Evolutionary conservation across 1,139 yeast species (phyloP).

Genomic region (Barnettozyma hawaiiensis): DNA sequence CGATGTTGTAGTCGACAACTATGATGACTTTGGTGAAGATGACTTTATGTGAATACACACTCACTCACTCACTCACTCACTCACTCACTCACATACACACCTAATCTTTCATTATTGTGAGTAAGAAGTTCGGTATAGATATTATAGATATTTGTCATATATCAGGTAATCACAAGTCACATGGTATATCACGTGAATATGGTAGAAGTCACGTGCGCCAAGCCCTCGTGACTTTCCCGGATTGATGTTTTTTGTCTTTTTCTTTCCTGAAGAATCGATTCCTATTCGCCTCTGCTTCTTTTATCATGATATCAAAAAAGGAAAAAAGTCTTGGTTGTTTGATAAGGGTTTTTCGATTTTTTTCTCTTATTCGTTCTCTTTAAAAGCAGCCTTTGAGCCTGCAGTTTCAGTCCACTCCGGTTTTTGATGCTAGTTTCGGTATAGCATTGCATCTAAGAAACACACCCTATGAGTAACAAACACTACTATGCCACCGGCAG

Average conservation of each 20-base stretch:
- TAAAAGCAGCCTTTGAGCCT: not conserved
- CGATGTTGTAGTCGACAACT: constrained; percentile 55
- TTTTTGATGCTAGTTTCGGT: not conserved
- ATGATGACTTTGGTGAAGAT: constrained; percentile 54
- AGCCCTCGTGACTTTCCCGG: not conserved
- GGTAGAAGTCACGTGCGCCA: constrained; percentile 5
- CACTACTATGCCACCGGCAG: constrained; percentile 41
- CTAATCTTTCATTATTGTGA: not conserved
- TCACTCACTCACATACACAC: not conserved
- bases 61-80: no score
- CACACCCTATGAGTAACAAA: constrained; percentile 1
- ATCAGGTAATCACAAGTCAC: not conserved
- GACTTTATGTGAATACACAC: constrained; percentile 73
- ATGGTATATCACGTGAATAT: no score
- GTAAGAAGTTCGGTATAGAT: no score
- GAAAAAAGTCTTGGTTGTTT: constrained; percentile 1
- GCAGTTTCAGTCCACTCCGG: no score
- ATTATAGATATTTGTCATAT: not conserved
- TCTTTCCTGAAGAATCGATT: not conserved
- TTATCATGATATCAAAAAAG: no score
- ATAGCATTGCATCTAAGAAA: no score
- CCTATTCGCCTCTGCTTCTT: not conserved
- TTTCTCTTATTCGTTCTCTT: not conserved
- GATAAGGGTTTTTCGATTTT: not conserved
- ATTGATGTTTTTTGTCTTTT: constrained; percentile 1